Conservation (phyloP, 768 basidiomycete species). For the Mycena latifolia region DNA sequence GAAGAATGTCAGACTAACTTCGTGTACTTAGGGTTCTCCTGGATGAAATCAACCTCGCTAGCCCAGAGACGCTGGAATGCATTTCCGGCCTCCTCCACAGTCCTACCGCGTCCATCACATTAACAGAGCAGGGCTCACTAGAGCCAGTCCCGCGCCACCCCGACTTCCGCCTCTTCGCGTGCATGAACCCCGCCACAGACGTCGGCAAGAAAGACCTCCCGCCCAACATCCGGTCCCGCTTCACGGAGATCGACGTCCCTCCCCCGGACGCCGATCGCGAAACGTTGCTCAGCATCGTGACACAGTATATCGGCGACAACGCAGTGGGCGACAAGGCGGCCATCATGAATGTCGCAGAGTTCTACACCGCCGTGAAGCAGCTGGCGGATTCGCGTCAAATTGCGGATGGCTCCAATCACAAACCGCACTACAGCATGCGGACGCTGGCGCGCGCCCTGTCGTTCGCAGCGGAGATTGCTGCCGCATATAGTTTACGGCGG, state of each 20-base stretch:
- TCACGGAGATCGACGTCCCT: conserved; percentile 97
- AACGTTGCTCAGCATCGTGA: conserved; percentile 87
- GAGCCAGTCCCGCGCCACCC: conserved; percentile 93
- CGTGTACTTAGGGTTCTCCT: conserved; percentile 80
- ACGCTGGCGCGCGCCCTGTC: conserved; percentile 93
- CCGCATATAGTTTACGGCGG: conserved; percentile 82
- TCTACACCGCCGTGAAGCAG: conserved; percentile 85
- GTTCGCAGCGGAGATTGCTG: conserved; percentile 90
- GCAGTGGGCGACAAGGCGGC: conserved; percentile 89
- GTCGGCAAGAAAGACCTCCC: conserved; percentile 98
- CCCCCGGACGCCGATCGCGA: conserved; percentile 94
- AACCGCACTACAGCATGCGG: conserved; percentile 97
- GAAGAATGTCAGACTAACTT: background rate
- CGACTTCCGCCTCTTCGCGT: conserved; percentile 96
- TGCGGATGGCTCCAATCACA: conserved; percentile 92
- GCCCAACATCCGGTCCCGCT: conserved; percentile 88
- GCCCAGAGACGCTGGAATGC: conserved; percentile 93
- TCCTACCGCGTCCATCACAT: conserved; percentile 88
- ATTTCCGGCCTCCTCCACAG: conserved; percentile 89
- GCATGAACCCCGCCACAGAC: conserved; percentile 99
- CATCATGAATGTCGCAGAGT: conserved; percentile 92
- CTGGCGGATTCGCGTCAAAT: conserved; percentile 81
- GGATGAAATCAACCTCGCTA: conserved; percentile 96
- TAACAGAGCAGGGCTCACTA: conserved; percentile 93
- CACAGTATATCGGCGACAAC: conserved; percentile 88